Conservation (phyloP, 176 grass and related monocot species). For the Hsuehochloa calcarea region DNA sequence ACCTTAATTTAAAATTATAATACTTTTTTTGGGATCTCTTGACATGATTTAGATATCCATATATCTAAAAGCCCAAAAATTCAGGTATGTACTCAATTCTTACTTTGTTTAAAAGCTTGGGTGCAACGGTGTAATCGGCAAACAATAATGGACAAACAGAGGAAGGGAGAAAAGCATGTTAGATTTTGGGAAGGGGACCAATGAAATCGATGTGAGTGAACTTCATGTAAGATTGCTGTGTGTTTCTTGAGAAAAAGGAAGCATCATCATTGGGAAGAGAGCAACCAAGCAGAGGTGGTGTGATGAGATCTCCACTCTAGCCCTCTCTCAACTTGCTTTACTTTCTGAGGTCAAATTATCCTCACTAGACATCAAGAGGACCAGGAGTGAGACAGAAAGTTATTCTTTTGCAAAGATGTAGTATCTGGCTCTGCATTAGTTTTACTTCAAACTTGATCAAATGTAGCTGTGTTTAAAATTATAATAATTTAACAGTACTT, state of each 20-base stretch:
- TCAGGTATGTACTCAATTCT: neutral
- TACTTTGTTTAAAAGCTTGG: neutral
- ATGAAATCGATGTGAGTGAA: neutral
- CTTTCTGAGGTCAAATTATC: neutral
- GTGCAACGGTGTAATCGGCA: neutral
- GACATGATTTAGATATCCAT: neutral
- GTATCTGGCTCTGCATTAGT: neutral
- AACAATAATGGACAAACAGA: neutral
- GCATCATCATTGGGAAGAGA: conserved; percentile 26
- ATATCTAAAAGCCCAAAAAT: neutral
- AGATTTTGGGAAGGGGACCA: conserved; percentile 6
- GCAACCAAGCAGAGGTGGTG: neutral
- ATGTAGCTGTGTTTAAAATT: too few relatives aligned
- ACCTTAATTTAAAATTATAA: neutral
- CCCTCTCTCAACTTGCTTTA: neutral
- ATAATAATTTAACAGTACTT: neutral
- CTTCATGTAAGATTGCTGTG: conserved; percentile 17
- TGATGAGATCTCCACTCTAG: neutral
- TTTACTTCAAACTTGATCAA: neutral
- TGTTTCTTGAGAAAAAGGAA: neutral
- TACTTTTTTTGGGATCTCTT: neutral
- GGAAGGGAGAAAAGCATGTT: neutral
- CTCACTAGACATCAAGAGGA: neutral
- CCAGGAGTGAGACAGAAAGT: neutral
- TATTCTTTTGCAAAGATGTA: neutral